Conservation (phyloP, 2,329 filamentous ascomycete genomes). For the Colletotrichum sp. region DNA sequence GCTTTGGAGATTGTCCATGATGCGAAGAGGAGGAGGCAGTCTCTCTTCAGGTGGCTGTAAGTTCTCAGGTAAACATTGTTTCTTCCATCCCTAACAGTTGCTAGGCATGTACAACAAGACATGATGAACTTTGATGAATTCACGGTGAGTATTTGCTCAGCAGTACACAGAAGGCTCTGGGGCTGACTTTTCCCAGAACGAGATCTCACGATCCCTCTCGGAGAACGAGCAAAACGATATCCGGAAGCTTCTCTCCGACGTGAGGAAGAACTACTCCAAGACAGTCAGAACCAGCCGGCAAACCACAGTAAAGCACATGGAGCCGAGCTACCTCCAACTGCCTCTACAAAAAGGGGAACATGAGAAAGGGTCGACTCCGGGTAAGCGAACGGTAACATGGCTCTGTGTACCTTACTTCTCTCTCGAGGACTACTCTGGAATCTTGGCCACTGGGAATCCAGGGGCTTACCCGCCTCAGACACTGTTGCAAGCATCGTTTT, state of each 20-base stretch:
- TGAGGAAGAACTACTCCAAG: conserved; percentile 42
- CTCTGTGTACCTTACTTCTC: conserved; percentile 54
- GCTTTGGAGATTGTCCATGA: conserved; percentile 41
- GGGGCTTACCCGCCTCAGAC: conserved; percentile 47
- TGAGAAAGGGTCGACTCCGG: conserved; percentile 21
- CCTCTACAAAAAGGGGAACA: conserved; percentile 29
- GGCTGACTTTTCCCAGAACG: conserved; percentile 30
- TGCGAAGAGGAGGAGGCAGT: conserved; percentile 31
- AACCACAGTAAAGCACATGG: conserved; percentile 44
- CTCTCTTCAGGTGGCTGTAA: conserved; percentile 48
- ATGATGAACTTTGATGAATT: conserved; percentile 49
- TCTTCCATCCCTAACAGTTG: conserved; percentile 15
- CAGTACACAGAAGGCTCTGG: neutral
- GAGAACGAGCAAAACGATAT: conserved; percentile 36
- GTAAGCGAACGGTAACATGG: conserved; percentile 37
- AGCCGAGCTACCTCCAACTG: conserved; percentile 43
- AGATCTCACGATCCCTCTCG: conserved; percentile 31
- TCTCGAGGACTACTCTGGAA: conserved; percentile 46
- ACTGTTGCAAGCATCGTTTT: conserved; percentile 48
- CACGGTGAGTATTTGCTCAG: conserved; percentile 32
- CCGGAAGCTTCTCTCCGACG: conserved; percentile 39
- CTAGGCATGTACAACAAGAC: conserved; percentile 42
- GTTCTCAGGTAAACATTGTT: neutral
- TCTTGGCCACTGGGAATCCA: conserved; percentile 33
- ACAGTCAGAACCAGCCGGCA: conserved; percentile 41